These are phyloP conservation scores for Senna tora DNA, from an alignment of 306 rosid species.

Conservation along the genomic window DNA sequence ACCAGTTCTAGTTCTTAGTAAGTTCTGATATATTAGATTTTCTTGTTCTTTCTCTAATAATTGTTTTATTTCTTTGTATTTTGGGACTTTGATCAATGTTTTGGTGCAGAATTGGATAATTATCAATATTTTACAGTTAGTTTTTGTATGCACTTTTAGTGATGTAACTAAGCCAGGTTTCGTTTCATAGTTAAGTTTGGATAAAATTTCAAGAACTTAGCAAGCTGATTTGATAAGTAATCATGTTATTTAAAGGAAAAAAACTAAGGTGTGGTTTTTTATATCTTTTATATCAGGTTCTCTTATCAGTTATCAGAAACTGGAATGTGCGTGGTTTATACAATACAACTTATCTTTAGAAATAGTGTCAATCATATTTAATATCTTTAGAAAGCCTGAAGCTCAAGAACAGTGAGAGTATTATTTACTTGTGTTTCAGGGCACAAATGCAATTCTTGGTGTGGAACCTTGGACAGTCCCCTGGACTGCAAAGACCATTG, in stretches of 20 bases:
- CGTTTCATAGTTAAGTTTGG: neutral
- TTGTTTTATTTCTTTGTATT: neutral
- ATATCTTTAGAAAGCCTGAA: constrained; percentile 6
- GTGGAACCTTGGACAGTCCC: constrained; percentile 63
- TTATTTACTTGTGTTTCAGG: constrained; percentile 43
- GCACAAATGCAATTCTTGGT: constrained; percentile 35
- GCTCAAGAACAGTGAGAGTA: constrained; percentile 10
- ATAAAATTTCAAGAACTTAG: neutral
- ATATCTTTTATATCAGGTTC: too few species aligned
- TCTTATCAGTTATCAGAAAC: too few species aligned
- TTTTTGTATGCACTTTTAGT: neutral
- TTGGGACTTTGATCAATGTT: neutral
- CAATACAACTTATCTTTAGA: too few species aligned
- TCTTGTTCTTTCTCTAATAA: neutral
- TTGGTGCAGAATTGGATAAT: neutral
- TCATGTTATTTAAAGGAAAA: too few species aligned
- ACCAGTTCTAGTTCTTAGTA: constrained; percentile 5
- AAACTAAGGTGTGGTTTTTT: too few species aligned
- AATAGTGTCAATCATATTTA: neutral
- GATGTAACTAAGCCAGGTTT: neutral
- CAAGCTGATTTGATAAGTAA: neutral
- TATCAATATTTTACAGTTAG: neutral
- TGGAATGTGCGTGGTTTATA: too few species aligned
- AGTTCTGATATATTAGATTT: neutral
- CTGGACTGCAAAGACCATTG: constrained; percentile 60